Conservation (phyloP, 306 rosid genomes). For the Corylus heterophylla region DNA sequence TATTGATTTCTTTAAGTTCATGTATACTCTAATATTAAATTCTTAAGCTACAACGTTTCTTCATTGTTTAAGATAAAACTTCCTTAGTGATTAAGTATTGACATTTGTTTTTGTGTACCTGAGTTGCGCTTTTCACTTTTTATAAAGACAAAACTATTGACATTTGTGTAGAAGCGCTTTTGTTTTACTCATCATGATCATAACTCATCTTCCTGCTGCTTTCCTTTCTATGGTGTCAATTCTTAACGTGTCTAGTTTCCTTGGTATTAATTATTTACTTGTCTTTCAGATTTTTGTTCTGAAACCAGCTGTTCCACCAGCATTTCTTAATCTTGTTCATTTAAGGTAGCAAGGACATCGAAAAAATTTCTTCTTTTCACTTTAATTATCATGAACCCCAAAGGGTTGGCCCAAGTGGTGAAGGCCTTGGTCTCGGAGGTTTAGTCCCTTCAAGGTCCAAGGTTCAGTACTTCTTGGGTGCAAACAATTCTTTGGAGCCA, state of each 20-base stretch:
- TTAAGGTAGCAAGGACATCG: conserved; percentile 60
- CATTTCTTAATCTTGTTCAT: conserved; percentile 79
- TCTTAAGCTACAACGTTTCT: not conserved
- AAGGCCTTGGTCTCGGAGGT: too few species aligned
- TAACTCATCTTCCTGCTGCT: not conserved
- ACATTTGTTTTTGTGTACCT: too few species aligned
- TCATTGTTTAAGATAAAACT: not conserved
- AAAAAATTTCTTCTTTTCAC: conserved; percentile 12
- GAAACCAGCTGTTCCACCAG: conserved; percentile 95
- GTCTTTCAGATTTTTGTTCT: conserved; percentile 73
- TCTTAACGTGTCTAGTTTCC: not conserved
- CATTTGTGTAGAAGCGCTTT: conserved; percentile 7
- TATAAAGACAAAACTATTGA: too few species aligned
- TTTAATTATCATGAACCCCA: not conserved
- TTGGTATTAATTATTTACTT: conserved; percentile 20
- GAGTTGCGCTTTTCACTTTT: too few species aligned
- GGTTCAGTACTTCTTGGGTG: too few species aligned
- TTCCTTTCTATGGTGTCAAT: conserved; percentile 22
- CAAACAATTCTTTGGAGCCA: too few species aligned
- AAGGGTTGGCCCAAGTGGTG: too few species aligned
- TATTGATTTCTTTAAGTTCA: not conserved
- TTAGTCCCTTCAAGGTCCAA: too few species aligned
- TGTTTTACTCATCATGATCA: conserved; percentile 2
- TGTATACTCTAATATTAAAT: conserved; percentile 1
- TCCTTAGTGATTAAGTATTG: not conserved